Evolutionary conservation across 1,139 yeast species (phyloP).

Genomic region (Pichia norvegensis): DNA sequence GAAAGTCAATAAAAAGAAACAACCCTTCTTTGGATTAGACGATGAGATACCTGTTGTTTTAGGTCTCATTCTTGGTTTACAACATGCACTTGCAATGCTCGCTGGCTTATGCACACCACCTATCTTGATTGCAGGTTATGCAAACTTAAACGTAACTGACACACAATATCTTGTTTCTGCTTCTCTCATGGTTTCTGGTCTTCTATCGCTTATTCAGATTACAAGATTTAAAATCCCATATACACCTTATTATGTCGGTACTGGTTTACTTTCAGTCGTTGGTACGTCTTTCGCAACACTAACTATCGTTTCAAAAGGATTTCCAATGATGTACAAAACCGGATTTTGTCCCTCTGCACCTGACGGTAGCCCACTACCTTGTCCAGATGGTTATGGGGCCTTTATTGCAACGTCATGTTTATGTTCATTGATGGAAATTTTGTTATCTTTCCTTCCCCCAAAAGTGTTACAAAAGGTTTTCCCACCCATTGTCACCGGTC

Average conservation of each 20-base stretch:
- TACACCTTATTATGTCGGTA: conserved; percentile 72
- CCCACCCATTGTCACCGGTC: conserved; percentile 89
- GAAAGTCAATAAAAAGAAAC: conserved; percentile 38
- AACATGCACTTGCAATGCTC: conserved; percentile 82
- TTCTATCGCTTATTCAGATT: conserved; percentile 68
- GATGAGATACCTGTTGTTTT: conserved; percentile 71
- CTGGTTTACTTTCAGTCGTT: conserved; percentile 80
- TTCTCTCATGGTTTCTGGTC: conserved; percentile 67
- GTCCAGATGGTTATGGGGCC: conserved; percentile 85
- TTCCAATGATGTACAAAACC: conserved; percentile 69
- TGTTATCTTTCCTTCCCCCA: conserved; percentile 70
- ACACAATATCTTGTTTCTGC: conserved; percentile 72
- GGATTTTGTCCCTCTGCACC: conserved; percentile 61
- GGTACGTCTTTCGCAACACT: conserved; percentile 88
- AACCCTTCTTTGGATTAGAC: conserved; percentile 76
- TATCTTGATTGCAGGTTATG: conserved; percentile 52
- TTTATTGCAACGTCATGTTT: conserved; percentile 68
- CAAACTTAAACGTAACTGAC: conserved; percentile 43
- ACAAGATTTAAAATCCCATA: conserved; percentile 67
- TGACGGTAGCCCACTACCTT: conserved; percentile 59
- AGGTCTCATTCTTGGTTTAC: conserved; percentile 73
- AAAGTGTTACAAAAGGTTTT: conserved; percentile 59
- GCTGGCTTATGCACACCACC: conserved; percentile 92
- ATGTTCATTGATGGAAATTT: conserved; percentile 67
- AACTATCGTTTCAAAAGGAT: conserved; percentile 66